Conservation (phyloP, 2,329 filamentous ascomycete genomes). For the Chaetomiaceae sp. region DNA sequence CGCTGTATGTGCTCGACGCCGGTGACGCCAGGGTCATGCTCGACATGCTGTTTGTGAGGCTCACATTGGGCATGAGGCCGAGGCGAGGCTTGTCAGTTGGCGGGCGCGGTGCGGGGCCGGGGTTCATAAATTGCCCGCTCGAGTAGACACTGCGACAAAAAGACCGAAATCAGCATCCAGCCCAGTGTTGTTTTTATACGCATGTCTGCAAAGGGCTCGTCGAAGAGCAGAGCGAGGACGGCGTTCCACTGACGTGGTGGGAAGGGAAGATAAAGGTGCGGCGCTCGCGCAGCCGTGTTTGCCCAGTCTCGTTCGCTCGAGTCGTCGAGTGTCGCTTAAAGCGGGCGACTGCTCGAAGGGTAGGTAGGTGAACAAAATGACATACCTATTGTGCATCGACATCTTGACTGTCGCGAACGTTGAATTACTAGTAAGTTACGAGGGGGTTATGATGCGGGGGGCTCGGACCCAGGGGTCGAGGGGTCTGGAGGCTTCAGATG, state of each 20-base stretch:
- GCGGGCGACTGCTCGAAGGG: background rate
- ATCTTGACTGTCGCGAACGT: constrained; percentile 23
- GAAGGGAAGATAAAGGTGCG: no score
- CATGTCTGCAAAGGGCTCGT: no score
- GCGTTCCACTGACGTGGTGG: no score
- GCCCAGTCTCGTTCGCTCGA: no score
- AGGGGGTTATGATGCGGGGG: background rate
- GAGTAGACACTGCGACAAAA: constrained; percentile 45
- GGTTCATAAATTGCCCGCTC: constrained; percentile 82
- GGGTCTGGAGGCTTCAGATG: background rate
- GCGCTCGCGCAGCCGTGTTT: no score
- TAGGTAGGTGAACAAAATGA: background rate
- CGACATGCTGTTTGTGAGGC: constrained; percentile 61
- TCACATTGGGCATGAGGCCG: constrained; percentile 66
- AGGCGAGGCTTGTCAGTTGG: constrained; percentile 79
- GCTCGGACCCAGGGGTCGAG: background rate
- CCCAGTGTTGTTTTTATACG: no score
- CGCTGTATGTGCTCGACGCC: constrained; percentile 56
- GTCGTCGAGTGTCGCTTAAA: background rate
- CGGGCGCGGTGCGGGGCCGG: constrained; percentile 86
- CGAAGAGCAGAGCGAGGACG: no score
- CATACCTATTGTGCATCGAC: constrained; percentile 33
- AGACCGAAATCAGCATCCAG: constrained; percentile 12
- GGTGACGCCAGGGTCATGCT: constrained; percentile 64
- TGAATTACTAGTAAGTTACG: background rate